Base-by-base conservation (phyloP, 805 yeast genomes). In the Spathaspora boniae region DNA sequence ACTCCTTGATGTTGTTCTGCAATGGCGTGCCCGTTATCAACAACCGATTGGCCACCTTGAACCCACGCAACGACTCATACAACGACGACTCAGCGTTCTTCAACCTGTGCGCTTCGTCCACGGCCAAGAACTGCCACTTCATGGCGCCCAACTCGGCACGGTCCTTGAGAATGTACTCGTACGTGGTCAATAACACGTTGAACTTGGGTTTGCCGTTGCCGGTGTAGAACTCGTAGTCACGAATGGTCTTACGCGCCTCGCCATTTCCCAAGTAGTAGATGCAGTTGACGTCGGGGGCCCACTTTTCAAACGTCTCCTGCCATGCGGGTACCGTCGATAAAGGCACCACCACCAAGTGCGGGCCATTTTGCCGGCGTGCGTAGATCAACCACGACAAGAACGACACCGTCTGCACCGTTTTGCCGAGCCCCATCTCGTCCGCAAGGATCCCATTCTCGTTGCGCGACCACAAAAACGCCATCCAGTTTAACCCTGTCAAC, bases 391-490 rank as follows among this genome's bases (percentile, higher is more conserved):
- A 93, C 30, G 96, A 84, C 44, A 93, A 68, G 53, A 93, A 93
- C 2, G 96, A 76, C 9, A 93, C 96, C 0, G 98, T 93, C 62
- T 93, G 98, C 11, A 93, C 96, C 7, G 98, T 93, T 55, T 93
- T 93, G 44, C 98, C 98, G 36, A 93, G 72, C 37, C 98, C 98
- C 98, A 93, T 93, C 60, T 93, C 98, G 67, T 93, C 98, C 4
- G 98, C 98, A 27, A 93, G 67, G 33, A 93, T 93, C 37, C 98
- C 98, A 59, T 93, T 93, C 64, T 93, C 97, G 60, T 91, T 86
- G 51, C 97, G 77, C 4, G 96, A 86, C 98, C 98, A 93, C 42
- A 93, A 67, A 57, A 91, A 93, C 0, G 98, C 98, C 98, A 93
- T 93, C 99, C 99, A 93, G 61, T 93, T 93, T 43, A 93, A 74